phyloP scores from a whole-genome alignment of 2,329 filamentous ascomycete genomes.

The Beauveria pseudobassiana region DNA sequence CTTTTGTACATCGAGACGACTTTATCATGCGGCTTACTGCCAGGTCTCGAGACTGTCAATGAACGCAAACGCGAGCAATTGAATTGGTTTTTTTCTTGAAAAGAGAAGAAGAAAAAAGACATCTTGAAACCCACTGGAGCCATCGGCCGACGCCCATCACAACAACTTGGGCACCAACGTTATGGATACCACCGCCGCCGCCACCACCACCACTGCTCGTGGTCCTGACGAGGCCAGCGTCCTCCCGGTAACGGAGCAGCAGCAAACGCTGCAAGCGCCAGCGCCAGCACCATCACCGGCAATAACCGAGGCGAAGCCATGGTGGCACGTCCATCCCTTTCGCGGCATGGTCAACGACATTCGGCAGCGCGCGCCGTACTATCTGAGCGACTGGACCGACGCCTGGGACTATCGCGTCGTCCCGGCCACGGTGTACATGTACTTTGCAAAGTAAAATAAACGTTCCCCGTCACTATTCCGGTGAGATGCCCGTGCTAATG shows the following conservation, averaged over 20 bases:
- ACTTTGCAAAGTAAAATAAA: conserved; percentile 75
- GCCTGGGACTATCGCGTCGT: conserved; percentile 88
- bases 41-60: too few relatives aligned
- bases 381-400: conserved; percentile 75
- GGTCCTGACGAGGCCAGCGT: neutral
- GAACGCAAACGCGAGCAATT: too few relatives aligned
- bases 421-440: conserved; percentile 86
- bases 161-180: neutral
- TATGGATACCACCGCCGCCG: neutral
- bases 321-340: conserved; percentile 72
- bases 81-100: too few relatives aligned
- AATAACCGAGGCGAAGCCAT: conserved; percentile 25
- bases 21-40: too few relatives aligned
- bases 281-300: neutral
- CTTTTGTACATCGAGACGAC: too few relatives aligned
- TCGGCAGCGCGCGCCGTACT: conserved; percentile 66
- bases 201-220: neutral
- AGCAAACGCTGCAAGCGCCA: neutral
- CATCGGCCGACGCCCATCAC: neutral
- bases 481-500: conserved; percentile 7
- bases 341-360: conserved; percentile 75
- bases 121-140: neutral
- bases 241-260: conserved; percentile 1
- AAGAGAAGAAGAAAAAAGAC: too few relatives aligned
- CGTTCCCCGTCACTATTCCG: too few relatives aligned